Evolutionary conservation across 805 yeast species (phyloP), one percentile per base, ranked within the genome.

Genomic region (Nakazawaea peltata): DNA sequence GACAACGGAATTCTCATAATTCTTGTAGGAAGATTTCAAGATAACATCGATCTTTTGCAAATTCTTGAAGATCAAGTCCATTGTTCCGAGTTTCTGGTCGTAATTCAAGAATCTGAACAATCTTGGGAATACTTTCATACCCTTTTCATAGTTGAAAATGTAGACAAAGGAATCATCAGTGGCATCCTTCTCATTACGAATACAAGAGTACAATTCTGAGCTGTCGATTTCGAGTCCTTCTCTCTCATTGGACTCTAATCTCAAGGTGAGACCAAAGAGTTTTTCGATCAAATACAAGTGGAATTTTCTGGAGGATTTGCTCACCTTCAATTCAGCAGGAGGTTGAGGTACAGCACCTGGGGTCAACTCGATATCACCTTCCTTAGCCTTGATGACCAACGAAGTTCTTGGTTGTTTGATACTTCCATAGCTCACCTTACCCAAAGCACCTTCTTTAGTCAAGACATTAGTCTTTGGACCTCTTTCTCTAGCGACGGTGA

Each of bases 371-470:
- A 42, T 42, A 38, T 47, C 40, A 51, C 71, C 68, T 50, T 69
- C 75, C 42, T 65, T 67, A 36, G 69, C 66, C 43, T 72, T 65
- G 35, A 79, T 66, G 45, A 79, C 86, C 53, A 88, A 67, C 49
- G 83, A 86, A 55, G 80, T 86, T 63, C 95, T 77, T 42, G 96
- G 97, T 45, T 81, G 80, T 54, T 83, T 86, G 47, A 86, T 84
- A 19, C 78, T 71, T 28, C 85, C 80, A 46, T 77, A 67, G 10
- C 88, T 74, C 39, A 87, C 81, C 59, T 81, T 84, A 47, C 97
- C 97, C 40, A 90, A 67, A 2, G 95, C 92, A 48, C 95, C 96
- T 50, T 81, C 95, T 49, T 72, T 72, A 32, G 65, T 64, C 29
- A 70, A 66, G 21, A 76, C 74, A 47, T 74, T 75, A 43, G 71